Conservation (phyloP, 2,329 filamentous ascomycete genomes). For the Neospermospora avenae region DNA sequence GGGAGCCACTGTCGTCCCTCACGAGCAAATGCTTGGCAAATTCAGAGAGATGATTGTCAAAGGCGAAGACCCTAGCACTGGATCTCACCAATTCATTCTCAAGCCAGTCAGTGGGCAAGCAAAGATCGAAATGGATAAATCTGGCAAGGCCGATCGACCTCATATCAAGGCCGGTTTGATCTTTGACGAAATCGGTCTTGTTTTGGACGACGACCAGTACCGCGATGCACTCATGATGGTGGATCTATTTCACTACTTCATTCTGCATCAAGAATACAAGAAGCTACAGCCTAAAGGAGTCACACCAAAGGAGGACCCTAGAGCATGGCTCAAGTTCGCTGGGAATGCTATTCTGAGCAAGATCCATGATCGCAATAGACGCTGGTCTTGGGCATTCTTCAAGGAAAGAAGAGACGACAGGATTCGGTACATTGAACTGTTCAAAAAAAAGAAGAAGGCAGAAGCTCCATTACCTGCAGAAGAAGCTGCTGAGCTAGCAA, state of each 20-base stretch:
- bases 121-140: slow-evolving; percentile 93
- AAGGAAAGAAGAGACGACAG: slow-evolving; percentile 89
- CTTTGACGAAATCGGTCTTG: slow-evolving; percentile 96
- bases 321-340: slow-evolving; percentile 90
- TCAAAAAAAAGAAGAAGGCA: slow-evolving; percentile 82
- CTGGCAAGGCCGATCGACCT: slow-evolving; percentile 71
- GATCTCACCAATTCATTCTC: slow-evolving; percentile 84
- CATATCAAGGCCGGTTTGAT: slow-evolving; percentile 88
- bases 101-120: slow-evolving; percentile 94
- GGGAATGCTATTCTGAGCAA: slow-evolving; percentile 85
- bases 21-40: slow-evolving; percentile 72
- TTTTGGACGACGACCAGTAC: slow-evolving; percentile 97
- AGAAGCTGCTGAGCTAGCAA: slow-evolving; percentile 70
- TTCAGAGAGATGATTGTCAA: slow-evolving; percentile 80
- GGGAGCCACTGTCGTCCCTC: slow-evolving; percentile 58
- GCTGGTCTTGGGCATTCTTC: slow-evolving; percentile 97
- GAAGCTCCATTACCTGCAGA: slow-evolving; percentile 63
- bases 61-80: slow-evolving; percentile 52
- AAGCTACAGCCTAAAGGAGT: slow-evolving; percentile 81
- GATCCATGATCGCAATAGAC: slow-evolving; percentile 89
- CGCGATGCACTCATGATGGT: slow-evolving; percentile 97
- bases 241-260: slow-evolving; percentile 97
- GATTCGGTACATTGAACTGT: slow-evolving; percentile 83
- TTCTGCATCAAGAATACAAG: slow-evolving; percentile 96
- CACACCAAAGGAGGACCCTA: slow-evolving; percentile 81